Percentiles rank a stretch among this genome's conserved stretches.
phyloP scores from a whole-genome alignment of 192 early-diverging fungal species.

The Rhizoclosmatium sp. region DNA sequence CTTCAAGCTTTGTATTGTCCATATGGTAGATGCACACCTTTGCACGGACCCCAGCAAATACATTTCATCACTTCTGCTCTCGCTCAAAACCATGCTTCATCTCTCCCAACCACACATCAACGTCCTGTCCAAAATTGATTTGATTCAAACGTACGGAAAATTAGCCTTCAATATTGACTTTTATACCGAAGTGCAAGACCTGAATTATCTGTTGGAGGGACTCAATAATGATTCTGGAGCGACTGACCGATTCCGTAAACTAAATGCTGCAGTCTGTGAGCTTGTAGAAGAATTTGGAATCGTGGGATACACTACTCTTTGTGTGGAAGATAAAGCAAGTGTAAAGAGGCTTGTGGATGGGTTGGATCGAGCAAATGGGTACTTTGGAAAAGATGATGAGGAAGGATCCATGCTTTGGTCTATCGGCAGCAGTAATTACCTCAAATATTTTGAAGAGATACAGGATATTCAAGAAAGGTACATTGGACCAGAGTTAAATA shows the following conservation, averaged over 20 bases:
- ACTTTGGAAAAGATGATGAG: slow-evolving; percentile 45
- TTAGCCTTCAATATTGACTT: slow-evolving; percentile 90
- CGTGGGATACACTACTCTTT: slow-evolving; percentile 91
- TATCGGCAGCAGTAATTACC: slow-evolving; percentile 21
- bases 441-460: slow-evolving; percentile 38
- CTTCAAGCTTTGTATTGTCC: slow-evolving; percentile 74
- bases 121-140: slow-evolving; percentile 64
- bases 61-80: slow-evolving; percentile 89
- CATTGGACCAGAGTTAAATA: neutral
- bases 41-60: slow-evolving; percentile 88
- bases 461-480: slow-evolving; percentile 35
- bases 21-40: slow-evolving; percentile 86
- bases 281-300: slow-evolving; percentile 91
- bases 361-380: slow-evolving; percentile 94
- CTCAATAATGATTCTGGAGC: slow-evolving; percentile 68
- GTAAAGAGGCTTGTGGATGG: slow-evolving; percentile 78
- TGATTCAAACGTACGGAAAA: slow-evolving; percentile 71
- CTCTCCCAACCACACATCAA: slow-evolving; percentile 64
- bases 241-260: slow-evolving; percentile 46
- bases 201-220: slow-evolving; percentile 79
- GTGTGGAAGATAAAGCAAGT: slow-evolving; percentile 84
- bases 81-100: slow-evolving; percentile 78
- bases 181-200: slow-evolving; percentile 94
- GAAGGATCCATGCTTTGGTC: slow-evolving; percentile 37
- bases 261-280: slow-evolving; percentile 87